Percentiles rank a stretch among this genome's conserved stretches.
phyloP scores from a whole-genome alignment of 306 rosid species.

The Gastrolobium bilobum region DNA sequence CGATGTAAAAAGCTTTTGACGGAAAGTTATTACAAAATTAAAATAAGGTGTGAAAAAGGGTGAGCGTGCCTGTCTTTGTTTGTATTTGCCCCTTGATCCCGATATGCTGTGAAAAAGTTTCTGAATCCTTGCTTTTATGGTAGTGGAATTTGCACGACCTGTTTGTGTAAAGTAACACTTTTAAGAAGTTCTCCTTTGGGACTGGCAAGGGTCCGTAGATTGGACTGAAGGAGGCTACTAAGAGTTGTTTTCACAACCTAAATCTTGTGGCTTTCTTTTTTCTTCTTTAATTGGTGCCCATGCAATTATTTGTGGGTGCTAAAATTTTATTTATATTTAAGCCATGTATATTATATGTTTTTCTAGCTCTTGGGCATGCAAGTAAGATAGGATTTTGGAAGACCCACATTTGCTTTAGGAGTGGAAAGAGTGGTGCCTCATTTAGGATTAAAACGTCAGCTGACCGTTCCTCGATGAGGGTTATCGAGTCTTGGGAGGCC shows the following conservation, averaged over 20 bases:
- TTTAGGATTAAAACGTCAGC: neutral
- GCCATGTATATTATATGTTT: constrained; percentile 2
- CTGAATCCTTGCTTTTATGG: constrained; percentile 24
- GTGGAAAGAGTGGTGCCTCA: constrained; percentile 3
- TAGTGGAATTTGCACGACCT: constrained; percentile 19
- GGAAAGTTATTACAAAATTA: neutral
- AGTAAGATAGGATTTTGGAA: constrained; percentile 20
- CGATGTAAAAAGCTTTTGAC: neutral
- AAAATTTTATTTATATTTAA: constrained; percentile 12
- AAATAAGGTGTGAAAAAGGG: constrained; percentile 3
- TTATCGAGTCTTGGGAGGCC: neutral
- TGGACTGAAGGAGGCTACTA: constrained; percentile 10
- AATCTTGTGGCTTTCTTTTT: neutral
- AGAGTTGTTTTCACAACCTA: constrained; percentile 23
- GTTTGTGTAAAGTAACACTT: constrained; percentile 41
- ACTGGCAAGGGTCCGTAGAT: neutral
- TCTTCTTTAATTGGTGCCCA: neutral
- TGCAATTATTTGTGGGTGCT: neutral
- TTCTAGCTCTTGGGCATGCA: constrained; percentile 24
- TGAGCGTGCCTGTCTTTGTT: constrained; percentile 39
- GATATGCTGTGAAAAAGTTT: constrained; percentile 21
- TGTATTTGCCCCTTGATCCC: constrained; percentile 24
- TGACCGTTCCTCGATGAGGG: constrained; percentile 24
- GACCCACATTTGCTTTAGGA: neutral
- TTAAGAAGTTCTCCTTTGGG: neutral